phyloP scores from a whole-genome alignment of 441 rosid genomes.

The Pelargonium citronellum region DNA sequence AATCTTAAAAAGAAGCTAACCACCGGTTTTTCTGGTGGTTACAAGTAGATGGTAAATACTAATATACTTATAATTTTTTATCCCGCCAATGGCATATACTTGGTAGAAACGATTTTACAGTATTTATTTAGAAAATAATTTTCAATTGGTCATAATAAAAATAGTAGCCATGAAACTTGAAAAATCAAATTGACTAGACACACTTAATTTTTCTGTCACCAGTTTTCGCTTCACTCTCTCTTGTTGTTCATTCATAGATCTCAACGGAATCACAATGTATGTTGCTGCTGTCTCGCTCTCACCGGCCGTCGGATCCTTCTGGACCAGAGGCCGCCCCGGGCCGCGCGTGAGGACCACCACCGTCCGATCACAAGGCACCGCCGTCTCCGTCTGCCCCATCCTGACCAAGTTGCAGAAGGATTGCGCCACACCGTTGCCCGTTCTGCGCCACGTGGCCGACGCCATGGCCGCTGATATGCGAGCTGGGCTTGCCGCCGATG shows the following conservation, averaged over 20 bases:
- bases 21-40: too few relatives aligned
- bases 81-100: too few relatives aligned
- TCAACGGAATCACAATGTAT: slow-evolving; percentile 31
- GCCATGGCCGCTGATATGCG: slow-evolving; percentile 64
- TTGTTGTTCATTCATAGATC: slow-evolving; percentile 21
- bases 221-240: slow-evolving; percentile 10
- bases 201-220: too few relatives aligned
- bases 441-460: slow-evolving; percentile 60
- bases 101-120: too few relatives aligned
- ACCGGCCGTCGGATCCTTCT: slow-evolving; percentile 34
- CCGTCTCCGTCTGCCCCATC: slow-evolving; percentile 42
- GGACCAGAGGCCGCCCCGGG: slow-evolving; percentile 21
- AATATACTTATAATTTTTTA: too few relatives aligned
- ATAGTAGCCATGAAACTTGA: too few relatives aligned
- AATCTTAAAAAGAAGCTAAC: too few relatives aligned
- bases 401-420: slow-evolving; percentile 54
- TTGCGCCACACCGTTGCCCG: slow-evolving; percentile 57
- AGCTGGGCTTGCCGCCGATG: slow-evolving; percentile 63
- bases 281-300: slow-evolving; percentile 30
- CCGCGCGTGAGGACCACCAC: slow-evolving; percentile 30
- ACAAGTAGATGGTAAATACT: too few relatives aligned
- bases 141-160: too few relatives aligned
- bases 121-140: too few relatives aligned
- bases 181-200: too few relatives aligned
- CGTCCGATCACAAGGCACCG: slow-evolving; percentile 37